Conservation (phyloP, 2,329 filamentous ascomycete species). For the Gnomoniopsis sp. region DNA sequence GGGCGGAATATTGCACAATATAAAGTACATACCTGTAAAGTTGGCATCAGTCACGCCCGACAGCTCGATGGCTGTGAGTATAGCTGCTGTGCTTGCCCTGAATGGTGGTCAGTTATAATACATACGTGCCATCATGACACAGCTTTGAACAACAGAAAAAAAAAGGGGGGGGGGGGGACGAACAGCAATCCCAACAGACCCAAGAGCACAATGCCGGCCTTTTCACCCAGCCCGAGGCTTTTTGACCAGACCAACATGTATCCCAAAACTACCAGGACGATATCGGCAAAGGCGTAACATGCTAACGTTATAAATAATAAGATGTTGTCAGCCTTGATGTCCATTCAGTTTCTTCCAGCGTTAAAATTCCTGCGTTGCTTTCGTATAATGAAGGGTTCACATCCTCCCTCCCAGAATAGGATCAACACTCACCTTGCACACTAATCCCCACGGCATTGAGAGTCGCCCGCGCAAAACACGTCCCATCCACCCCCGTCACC, state of each 20-base stretch:
- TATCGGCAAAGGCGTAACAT: constrained; percentile 6
- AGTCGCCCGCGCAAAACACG: background rate
- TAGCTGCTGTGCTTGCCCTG: constrained; percentile 3
- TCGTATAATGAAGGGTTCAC: background rate
- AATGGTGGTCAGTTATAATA: too few species aligned
- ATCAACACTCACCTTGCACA: background rate
- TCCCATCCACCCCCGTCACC: background rate
- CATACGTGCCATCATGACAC: too few species aligned
- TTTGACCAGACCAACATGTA: constrained; percentile 6
- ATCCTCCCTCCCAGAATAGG: background rate
- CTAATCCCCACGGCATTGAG: background rate
- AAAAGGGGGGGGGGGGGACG: background rate
- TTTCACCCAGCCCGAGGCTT: background rate
- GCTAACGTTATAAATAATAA: background rate
- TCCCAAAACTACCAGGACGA: constrained; percentile 2
- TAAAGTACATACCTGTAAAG: constrained; percentile 3
- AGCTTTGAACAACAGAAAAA: background rate
- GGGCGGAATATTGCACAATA: too few species aligned
- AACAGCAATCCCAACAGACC: constrained; percentile 3
- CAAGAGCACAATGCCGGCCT: constrained; percentile 1
- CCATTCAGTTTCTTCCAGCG: background rate
- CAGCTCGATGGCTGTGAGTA: constrained; percentile 4
- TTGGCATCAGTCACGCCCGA: constrained; percentile 1
- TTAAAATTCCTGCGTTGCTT: too few species aligned
- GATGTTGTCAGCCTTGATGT: background rate